A percentile compares a stretch with the other conserved stretches of the same genome.
phyloP scores from a whole-genome alignment of 441 rosid genomes.

The Euphorbia neoarborescens region DNA sequence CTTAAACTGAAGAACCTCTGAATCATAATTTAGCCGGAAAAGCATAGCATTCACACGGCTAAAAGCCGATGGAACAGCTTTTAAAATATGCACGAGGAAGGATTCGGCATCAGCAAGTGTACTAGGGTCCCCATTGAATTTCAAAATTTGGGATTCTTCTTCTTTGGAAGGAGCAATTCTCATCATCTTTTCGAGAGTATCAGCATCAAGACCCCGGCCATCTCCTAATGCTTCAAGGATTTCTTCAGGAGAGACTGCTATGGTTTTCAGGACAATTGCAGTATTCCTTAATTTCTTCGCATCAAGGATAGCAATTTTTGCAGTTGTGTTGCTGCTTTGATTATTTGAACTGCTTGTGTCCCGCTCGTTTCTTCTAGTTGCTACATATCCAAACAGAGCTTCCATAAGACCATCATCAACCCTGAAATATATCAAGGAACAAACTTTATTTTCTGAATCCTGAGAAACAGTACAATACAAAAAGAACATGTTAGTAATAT shows the following conservation, averaged over 20 bases:
- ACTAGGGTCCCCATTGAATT: slow-evolving; percentile 44
- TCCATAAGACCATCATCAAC: slow-evolving; percentile 86
- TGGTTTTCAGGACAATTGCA: slow-evolving; percentile 68
- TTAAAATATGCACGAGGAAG: slow-evolving; percentile 61
- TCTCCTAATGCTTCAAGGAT: slow-evolving; percentile 45
- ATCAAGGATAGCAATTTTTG: slow-evolving; percentile 54
- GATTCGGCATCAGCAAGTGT: slow-evolving; percentile 69
- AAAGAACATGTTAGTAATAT: background rate
- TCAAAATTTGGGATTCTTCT: slow-evolving; percentile 50
- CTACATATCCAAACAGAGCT: slow-evolving; percentile 84
- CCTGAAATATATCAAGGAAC: slow-evolving; percentile 28
- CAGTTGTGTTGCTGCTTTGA: slow-evolving; percentile 25
- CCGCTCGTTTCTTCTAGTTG: slow-evolving; percentile 36
- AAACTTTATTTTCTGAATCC: background rate
- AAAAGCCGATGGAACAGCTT: slow-evolving; percentile 67
- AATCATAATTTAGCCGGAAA: slow-evolving; percentile 55
- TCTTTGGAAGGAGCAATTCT: slow-evolving; percentile 68
- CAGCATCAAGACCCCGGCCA: slow-evolving; percentile 52
- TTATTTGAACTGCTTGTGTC: slow-evolving; percentile 17
- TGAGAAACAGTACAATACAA: background rate
- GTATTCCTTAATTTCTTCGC: slow-evolving; percentile 68
- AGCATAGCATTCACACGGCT: slow-evolving; percentile 53
- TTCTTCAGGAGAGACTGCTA: slow-evolving; percentile 46
- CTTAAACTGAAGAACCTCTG: slow-evolving; percentile 46
- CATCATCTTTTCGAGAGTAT: slow-evolving; percentile 63